phyloP scores from a whole-genome alignment of 2,329 filamentous ascomycete genomes.

The Monilinia aucupariae region DNA sequence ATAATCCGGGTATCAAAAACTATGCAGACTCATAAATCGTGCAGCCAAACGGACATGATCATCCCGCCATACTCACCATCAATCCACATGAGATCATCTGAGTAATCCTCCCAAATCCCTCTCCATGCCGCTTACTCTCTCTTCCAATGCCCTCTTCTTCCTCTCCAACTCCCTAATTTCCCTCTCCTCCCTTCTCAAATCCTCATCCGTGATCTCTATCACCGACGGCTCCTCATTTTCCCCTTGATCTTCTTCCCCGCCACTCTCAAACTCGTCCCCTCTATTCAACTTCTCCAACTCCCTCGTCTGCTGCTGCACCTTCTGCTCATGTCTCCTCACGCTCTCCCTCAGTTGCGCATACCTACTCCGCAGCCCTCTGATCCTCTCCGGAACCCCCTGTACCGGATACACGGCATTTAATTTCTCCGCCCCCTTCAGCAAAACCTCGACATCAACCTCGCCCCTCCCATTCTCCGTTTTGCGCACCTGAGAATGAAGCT shows the following conservation, averaged over 20 bases:
- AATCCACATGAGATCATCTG: constrained; percentile 23
- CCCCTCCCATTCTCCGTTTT: constrained; percentile 49
- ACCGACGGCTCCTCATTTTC: constrained; percentile 39
- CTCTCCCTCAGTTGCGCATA: constrained; percentile 68
- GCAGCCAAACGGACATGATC: background rate
- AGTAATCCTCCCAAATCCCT: constrained; percentile 57
- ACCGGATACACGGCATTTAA: constrained; percentile 83
- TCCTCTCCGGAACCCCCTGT: constrained; percentile 70
- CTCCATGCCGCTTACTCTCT: constrained; percentile 62
- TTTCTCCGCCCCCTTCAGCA: constrained; percentile 84
- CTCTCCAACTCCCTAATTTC: constrained; percentile 57
- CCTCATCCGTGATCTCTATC: constrained; percentile 57
- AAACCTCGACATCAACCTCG: constrained; percentile 79
- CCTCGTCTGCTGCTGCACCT: constrained; percentile 69
- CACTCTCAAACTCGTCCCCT: constrained; percentile 51
- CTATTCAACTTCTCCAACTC: constrained; percentile 70
- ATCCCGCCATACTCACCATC: background rate
- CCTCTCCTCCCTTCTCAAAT: constrained; percentile 63
- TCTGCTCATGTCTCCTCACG: constrained; percentile 71
- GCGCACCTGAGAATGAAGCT: constrained; percentile 76
- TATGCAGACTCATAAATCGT: constrained; percentile 7
- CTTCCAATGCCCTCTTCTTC: constrained; percentile 57
- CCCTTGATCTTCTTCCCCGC: constrained; percentile 47
- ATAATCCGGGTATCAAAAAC: constrained; percentile 13
- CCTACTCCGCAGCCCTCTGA: constrained; percentile 64